Evolutionary conservation across 257 asterid species (phyloP).

Genomic region (Fraxinus anomala): DNA sequence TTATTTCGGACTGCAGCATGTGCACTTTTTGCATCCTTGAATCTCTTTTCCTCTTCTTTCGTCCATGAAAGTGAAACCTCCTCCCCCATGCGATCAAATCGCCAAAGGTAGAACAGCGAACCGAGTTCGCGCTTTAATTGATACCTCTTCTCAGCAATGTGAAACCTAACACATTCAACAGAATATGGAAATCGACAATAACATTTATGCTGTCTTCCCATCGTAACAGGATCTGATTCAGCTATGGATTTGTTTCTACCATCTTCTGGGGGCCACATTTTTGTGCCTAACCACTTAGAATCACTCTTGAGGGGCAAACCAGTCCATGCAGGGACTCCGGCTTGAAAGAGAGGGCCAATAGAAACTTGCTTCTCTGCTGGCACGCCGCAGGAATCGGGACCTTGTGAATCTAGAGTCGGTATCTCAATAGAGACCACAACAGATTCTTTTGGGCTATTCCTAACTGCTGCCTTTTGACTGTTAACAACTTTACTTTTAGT

Average conservation of each 20-base stretch:
- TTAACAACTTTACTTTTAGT: slow-evolving; percentile 31
- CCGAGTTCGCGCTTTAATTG: slow-evolving; percentile 59
- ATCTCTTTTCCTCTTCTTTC: slow-evolving; percentile 52
- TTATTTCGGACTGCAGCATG: slow-evolving; percentile 31
- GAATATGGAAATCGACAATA: slow-evolving; percentile 48
- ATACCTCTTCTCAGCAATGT: slow-evolving; percentile 66
- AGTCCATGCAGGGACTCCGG: slow-evolving; percentile 71
- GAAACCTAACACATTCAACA: slow-evolving; percentile 71
- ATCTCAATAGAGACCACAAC: not conserved
- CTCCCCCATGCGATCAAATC: slow-evolving; percentile 80
- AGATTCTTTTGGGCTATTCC: slow-evolving; percentile 29
- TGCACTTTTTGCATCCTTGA: slow-evolving; percentile 49
- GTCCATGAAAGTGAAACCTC: slow-evolving; percentile 90
- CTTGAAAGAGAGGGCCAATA: slow-evolving; percentile 58
- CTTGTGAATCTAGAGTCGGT: slow-evolving; percentile 16
- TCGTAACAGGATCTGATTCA: slow-evolving; percentile 40
- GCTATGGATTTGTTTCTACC: slow-evolving; percentile 14
- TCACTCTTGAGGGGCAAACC: slow-evolving; percentile 51
- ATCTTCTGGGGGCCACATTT: slow-evolving; percentile 57
- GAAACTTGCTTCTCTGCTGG: slow-evolving; percentile 35
- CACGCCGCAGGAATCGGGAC: not conserved
- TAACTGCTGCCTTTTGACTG: slow-evolving; percentile 34
- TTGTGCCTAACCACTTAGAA: slow-evolving; percentile 79
- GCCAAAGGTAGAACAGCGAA: slow-evolving; percentile 50
- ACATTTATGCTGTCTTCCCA: slow-evolving; percentile 50